phyloP scores from a whole-genome alignment of 192 early-diverging fungal genomes.

The Cetraspora pellucida region DNA sequence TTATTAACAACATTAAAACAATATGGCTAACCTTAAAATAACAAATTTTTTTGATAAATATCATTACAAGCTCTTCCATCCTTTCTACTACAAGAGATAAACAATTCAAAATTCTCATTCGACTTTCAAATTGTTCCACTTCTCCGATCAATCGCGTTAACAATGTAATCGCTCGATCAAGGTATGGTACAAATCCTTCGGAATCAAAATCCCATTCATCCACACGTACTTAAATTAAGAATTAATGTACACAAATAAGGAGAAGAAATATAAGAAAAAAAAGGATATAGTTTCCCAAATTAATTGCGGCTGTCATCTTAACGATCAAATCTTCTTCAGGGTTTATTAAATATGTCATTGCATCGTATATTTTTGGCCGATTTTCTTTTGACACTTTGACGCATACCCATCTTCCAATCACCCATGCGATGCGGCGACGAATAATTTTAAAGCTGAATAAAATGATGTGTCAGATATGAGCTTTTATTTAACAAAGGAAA shows the following conservation, averaged over 20 bases:
- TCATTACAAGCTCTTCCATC: conserved; percentile 62
- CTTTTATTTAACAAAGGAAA: not conserved
- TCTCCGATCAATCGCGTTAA: conserved; percentile 64
- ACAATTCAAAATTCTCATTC: conserved; percentile 74
- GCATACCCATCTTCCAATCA: conserved; percentile 83
- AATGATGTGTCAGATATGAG: not conserved
- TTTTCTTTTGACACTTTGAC: conserved; percentile 71
- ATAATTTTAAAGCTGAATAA: conserved; percentile 49
- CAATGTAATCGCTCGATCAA: conserved; percentile 59
- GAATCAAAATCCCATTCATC: conserved; percentile 91
- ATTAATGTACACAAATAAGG: not conserved
- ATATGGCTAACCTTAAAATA: conserved; percentile 1
- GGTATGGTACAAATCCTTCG: conserved; percentile 64
- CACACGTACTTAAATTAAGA: conserved; percentile 15
- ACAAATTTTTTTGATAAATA: not conserved
- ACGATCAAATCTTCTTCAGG: conserved; percentile 79
- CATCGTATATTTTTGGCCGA: conserved; percentile 67
- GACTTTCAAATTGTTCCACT: conserved; percentile 73
- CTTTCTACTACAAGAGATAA: conserved; percentile 77
- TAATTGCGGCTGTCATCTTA: conserved; percentile 72
- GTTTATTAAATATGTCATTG: conserved; percentile 70
- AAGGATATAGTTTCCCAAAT: conserved; percentile 62
- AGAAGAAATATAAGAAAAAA: not conserved
- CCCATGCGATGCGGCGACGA: conserved; percentile 74
- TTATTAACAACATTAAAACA: not conserved